Conservation (phyloP, 176 grass and related monocot genomes). For the Sorghum bicolor region Sorghum_bicolor_NCBIv3 NC_012870.2:26791001-26791500, state of each 20-base stretch:
- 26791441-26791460: slow-evolving; percentile 52
- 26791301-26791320: background rate
- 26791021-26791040: background rate
- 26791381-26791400: slow-evolving; percentile 39
- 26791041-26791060: background rate
- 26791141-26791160: background rate
- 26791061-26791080: background rate
- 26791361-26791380: slow-evolving; percentile 36
- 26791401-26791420: background rate
- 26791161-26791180: background rate
- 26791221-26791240: background rate
- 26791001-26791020: background rate
- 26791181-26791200: background rate
- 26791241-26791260: background rate
- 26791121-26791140: background rate
- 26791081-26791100: background rate
- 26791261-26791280: background rate
- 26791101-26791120: background rate
- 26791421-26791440: slow-evolving; percentile 8
- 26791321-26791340: slow-evolving; percentile 29
- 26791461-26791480: background rate
- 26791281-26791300: background rate
- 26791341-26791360: slow-evolving; percentile 35
- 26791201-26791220: background rate
- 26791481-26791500: background rate